Evolutionary conservation across 148 eudicot genomes (phyloP), one percentile per base, ranked within the genome.

Genomic region (Persicaria tinctoria): DNA sequence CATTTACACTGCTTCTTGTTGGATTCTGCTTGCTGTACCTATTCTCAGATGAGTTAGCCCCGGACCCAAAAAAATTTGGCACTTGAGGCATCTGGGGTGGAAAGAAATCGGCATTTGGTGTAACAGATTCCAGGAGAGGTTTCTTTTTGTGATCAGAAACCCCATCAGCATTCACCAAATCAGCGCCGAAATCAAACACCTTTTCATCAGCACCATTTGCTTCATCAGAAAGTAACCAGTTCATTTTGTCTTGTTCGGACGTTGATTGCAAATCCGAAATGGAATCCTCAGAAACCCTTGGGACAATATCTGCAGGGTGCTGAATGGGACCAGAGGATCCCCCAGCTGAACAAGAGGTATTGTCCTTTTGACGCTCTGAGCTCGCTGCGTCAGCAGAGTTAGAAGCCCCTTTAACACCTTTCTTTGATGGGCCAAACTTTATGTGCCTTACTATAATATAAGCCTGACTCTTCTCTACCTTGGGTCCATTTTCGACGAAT

Each of bases 351-450:
- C 2, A 7, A 14, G 76, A 73, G 3, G 77, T 45, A 38, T 79
- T 51, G 51, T n/a, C 51, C 20, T 54, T 50, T 66, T 59, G 66
- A 73, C n/a, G 20, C 54, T 66, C 77, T 13, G 79, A 71, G 68
- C 66, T 73, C 1, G 79, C 47, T 49, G 73, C 16, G 54, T 41
- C 70, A 73, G 51, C 56, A 27, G 50, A 55, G 7, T 49, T 74
- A 72, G 32, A 74, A 75, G 79, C 50, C 78, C 82, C 86, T 54
- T 88, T 89, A 66, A 79, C 82, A 4, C 89, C 89, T 76, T 87
- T 90, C 83, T 90, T 93, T 20, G 87, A 12, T 50, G 84, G 84
- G 46, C 96, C 97, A 77, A 84, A 93, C 82, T 90, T 93, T 64
- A 83, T 45, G 78, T 93, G 97, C 80, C 96, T 83, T 10, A 86